These are phyloP conservation scores for Gentiana dahurica DNA, from an alignment of 257 asterid species.

Conservation along the genomic window DNA sequence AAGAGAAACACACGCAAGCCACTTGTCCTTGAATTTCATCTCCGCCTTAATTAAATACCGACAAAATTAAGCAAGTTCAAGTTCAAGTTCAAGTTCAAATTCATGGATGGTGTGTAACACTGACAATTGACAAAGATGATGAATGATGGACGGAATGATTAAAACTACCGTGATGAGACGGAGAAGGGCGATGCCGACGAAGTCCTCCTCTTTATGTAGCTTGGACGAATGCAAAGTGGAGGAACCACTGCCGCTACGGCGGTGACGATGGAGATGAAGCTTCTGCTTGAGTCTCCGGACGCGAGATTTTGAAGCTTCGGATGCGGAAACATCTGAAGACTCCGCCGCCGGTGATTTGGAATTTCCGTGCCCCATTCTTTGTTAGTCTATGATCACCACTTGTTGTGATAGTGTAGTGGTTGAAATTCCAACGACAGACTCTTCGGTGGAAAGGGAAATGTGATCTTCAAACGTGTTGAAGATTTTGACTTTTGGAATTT, in stretches of 20 bases:
- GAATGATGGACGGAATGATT: background rate
- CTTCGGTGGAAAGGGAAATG: no score
- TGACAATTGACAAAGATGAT: no score
- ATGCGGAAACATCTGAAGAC: conserved; percentile 37
- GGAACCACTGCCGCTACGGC: conserved; percentile 29
- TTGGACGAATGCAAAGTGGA: conserved; percentile 20
- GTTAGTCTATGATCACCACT: background rate
- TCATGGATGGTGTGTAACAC: no score
- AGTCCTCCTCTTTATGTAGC: conserved; percentile 53
- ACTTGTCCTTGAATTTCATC: conserved; percentile 89
- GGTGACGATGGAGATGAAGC: conserved; percentile 43
- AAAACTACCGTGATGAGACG: conserved; percentile 46
- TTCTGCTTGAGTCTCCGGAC: conserved; percentile 41
- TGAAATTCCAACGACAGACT: no score
- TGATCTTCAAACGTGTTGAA: no score
- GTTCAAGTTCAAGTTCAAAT: background rate
- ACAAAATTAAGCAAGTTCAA: conserved; percentile 4
- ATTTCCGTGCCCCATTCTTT: conserved; percentile 55
- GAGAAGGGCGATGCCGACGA: conserved; percentile 85
- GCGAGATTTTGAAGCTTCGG: conserved; percentile 35
- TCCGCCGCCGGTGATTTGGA: conserved; percentile 30
- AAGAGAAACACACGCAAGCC: conserved; percentile 82
- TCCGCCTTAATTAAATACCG: conserved; percentile 63
- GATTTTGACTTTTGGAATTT: no score
- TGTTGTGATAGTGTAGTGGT: no score